These are phyloP conservation scores for Xylariales sp. DNA, from an alignment of 2,329 filamentous ascomycete species.

Conservation along the genomic window DNA sequence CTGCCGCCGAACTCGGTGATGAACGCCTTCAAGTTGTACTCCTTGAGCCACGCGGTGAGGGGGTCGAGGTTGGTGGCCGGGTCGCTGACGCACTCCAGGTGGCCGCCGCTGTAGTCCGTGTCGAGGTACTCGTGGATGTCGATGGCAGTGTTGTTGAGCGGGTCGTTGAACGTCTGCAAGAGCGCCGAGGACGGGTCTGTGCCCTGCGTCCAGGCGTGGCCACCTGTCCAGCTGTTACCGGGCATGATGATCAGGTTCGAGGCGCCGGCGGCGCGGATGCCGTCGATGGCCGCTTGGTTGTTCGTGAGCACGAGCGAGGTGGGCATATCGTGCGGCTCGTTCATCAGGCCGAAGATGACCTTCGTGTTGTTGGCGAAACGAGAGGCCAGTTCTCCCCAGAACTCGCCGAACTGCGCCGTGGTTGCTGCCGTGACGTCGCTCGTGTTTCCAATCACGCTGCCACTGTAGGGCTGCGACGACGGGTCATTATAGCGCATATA, in stretches of 20 bases:
- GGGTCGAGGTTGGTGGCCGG: slow-evolving; percentile 34
- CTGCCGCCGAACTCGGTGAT: slow-evolving; percentile 45
- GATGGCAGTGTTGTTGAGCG: slow-evolving; percentile 42
- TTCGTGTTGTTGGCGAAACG: slow-evolving; percentile 41
- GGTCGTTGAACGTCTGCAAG: slow-evolving; percentile 39
- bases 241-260: slow-evolving; percentile 44
- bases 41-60: slow-evolving; percentile 40
- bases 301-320: slow-evolving; percentile 40
- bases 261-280: slow-evolving; percentile 38
- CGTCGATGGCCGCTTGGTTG: slow-evolving; percentile 41
- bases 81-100: slow-evolving; percentile 35
- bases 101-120: slow-evolving; percentile 39
- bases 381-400: slow-evolving; percentile 43
- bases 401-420: slow-evolving; percentile 40
- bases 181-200: slow-evolving; percentile 33
- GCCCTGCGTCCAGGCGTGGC: slow-evolving; percentile 39
- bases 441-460: slow-evolving; percentile 44
- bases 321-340: slow-evolving; percentile 47
- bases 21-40: slow-evolving; percentile 41
- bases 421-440: slow-evolving; percentile 39
- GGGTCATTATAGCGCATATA: slow-evolving; percentile 52
- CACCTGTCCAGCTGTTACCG: slow-evolving; percentile 45
- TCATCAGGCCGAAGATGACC: slow-evolving; percentile 47
- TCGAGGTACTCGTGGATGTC: slow-evolving; percentile 51
- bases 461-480: slow-evolving; percentile 40